A percentile compares a stretch with the other conserved stretches of the same genome.
These are phyloP conservation scores for Pyrenochaeta sp. DNA, from an alignment of 2,329 filamentous ascomycete species.

Conservation along the genomic window DNA sequence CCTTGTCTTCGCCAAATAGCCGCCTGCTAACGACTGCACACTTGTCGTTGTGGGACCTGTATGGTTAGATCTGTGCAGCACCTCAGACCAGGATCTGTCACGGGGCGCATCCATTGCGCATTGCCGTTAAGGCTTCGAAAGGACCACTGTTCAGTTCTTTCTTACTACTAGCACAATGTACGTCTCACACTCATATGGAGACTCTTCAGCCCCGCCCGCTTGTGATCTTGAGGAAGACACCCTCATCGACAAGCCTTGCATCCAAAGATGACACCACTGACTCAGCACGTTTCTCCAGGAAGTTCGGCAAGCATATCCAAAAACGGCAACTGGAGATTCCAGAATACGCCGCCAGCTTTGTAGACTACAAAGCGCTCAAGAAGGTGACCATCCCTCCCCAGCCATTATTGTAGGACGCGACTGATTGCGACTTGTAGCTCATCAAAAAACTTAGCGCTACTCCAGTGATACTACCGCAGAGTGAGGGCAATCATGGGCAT, in stretches of 20 bases:
- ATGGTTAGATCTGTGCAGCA: slow-evolving; percentile 42
- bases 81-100: slow-evolving; percentile 35
- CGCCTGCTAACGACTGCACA: slow-evolving; percentile 38
- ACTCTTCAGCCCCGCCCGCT: slow-evolving; percentile 38
- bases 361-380: slow-evolving; percentile 99
- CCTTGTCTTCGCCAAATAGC: slow-evolving; percentile 38
- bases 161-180: slow-evolving; percentile 46
- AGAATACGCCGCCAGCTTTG: slow-evolving; percentile 98
- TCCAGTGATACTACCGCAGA: slow-evolving; percentile 80
- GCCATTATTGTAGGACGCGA: background rate
- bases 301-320: slow-evolving; percentile 99
- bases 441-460: slow-evolving; percentile 98
- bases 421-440: slow-evolving; percentile 67
- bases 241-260: slow-evolving; percentile 46
- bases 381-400: slow-evolving; percentile 70
- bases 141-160: slow-evolving; percentile 27
- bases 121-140: slow-evolving; percentile 27
- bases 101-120: slow-evolving; percentile 41
- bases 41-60: slow-evolving; percentile 36
- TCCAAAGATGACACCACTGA: slow-evolving; percentile 50
- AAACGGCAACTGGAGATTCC: slow-evolving; percentile 98
- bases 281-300: slow-evolving; percentile 69
- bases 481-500: slow-evolving; percentile 60
- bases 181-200: slow-evolving; percentile 47
- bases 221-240: slow-evolving; percentile 42